Percentiles rank a stretch among this genome's conserved stretches.
These are phyloP conservation scores for Diaporthe caulivora DNA, from an alignment of 2,329 filamentous ascomycete genomes.

Conservation along the genomic window DNA sequence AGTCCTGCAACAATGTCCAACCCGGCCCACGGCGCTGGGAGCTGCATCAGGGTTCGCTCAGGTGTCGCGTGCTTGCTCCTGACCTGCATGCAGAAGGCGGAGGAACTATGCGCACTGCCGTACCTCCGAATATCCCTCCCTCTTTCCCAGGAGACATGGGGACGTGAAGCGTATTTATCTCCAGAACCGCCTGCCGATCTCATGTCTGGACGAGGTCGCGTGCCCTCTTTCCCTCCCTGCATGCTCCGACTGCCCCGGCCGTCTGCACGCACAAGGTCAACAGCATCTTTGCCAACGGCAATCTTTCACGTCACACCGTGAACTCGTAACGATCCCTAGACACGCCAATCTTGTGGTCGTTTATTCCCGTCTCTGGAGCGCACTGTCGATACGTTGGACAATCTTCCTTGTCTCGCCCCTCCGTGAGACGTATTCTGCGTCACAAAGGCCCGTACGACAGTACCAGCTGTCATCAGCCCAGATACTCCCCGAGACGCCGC, in stretches of 20 bases:
- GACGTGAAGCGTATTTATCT: slow-evolving; percentile 4
- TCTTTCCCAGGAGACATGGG: background rate
- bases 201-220: background rate
- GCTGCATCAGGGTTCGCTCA: background rate
- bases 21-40: background rate
- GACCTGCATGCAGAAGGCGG: slow-evolving; percentile 1
- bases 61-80: slow-evolving; percentile 23
- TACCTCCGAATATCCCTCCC: background rate
- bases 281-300: background rate
- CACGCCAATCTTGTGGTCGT: slow-evolving; percentile 1
- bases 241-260: background rate
- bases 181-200: background rate
- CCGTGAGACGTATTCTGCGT: background rate
- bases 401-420: background rate
- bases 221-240: slow-evolving; percentile 8
- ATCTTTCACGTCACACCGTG: slow-evolving; percentile 3
- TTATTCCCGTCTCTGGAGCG: background rate
- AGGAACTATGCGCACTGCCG: background rate
- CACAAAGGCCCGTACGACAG: slow-evolving; percentile 5
- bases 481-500: background rate
- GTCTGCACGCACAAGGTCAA: background rate
- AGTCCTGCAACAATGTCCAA: background rate
- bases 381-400: background rate
- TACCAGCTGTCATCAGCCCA: background rate
- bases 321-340: background rate